Base-by-base conservation (phyloP, 2,329 filamentous ascomycete species). In the Fusarium coffeatum region DNA sequence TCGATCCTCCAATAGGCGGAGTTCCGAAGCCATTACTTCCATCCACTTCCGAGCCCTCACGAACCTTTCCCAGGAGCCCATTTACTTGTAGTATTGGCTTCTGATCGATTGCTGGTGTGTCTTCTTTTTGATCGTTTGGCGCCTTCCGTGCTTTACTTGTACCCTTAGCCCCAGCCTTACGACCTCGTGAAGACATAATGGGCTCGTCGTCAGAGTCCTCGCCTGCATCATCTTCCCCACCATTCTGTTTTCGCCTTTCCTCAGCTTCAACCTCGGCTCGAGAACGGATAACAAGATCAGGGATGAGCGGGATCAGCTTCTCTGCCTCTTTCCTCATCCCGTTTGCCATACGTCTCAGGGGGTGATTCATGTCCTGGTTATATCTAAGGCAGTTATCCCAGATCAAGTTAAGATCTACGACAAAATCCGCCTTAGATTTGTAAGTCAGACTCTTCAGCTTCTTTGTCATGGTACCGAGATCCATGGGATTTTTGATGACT, bases 251-350 rank as follows among this genome's bases (percentile, higher is more conserved):
- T 66, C 94, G 88, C 56, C 95, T 89, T 79, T 92, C 90, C 73
- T 96, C 93, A 18, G 92, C 92, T 81, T 99, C 96, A 9, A 98
- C 94, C 78, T 98, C 96, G 20, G 94, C 96, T 67, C 96, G 91
- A 70, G 97, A 93, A 69, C 94, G 88, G 69, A 99, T 93, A 25
- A 90, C 87, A 71, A 99, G 92, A 71, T 99, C 96, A 1, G 96
- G 96, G 66, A 99, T 99, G 42, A 98, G 83, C 8, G 94, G 94
- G 16, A 97, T 94, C 43, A 99, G 88, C 80, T 98, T 98, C 81
- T 98, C 95, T 1, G 96, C 97, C 81, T 98, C 94, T 78, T 96
- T 98, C 72, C 94, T 90, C 96, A 99, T 98, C 70, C 94, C 93
- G 63, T 97, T 90, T 15, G 96, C 96, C 85, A 98, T 97, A 77